A percentile compares a stretch with the other conserved stretches of the same genome.
phyloP scores from a whole-genome alignment of 768 basidiomycete genomes.

The Sistotremastrum suecicum region DNA sequence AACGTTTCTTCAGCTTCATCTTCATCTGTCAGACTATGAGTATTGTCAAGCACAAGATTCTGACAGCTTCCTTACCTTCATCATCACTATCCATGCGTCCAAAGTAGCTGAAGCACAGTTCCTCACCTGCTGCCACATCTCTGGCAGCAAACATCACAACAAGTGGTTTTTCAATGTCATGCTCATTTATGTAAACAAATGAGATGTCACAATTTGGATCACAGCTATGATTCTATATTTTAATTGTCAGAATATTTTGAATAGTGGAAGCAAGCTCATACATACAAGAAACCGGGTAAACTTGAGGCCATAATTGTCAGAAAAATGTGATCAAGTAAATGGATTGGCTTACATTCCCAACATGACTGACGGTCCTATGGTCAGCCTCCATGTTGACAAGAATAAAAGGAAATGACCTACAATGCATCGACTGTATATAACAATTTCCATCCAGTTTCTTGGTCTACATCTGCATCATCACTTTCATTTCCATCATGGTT shows the following conservation, averaged over 20 bases:
- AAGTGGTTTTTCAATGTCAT: conserved; percentile 53
- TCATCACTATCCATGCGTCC: conserved; percentile 34
- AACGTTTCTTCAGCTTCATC: conserved; percentile 9
- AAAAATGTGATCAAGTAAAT: background rate
- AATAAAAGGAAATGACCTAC: no score
- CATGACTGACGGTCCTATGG: conserved; percentile 30
- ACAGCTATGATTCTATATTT: conserved; percentile 73
- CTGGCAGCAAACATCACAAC: conserved; percentile 50
- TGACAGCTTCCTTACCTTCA: conserved; percentile 14
- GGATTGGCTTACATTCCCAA: conserved; percentile 51
- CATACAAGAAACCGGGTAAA: conserved; percentile 83
- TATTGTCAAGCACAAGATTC: background rate
- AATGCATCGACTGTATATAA: conserved; percentile 68
- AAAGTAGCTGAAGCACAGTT: conserved; percentile 65
- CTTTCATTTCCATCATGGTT: conserved; percentile 19
- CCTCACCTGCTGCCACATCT: conserved; percentile 51
- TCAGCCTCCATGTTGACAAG: no score
- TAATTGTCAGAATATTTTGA: background rate
- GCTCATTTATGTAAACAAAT: conserved; percentile 70
- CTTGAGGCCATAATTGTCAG: conserved; percentile 22
- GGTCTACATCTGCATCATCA: conserved; percentile 6
- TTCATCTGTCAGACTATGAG: background rate
- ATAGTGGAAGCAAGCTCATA: conserved; percentile 2
- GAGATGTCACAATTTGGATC: conserved; percentile 67
- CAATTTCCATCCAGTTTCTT: conserved; percentile 14